Evolutionary conservation across 2,329 filamentous ascomycete genomes (phyloP).

Genomic region (Leptographium procerum): DNA sequence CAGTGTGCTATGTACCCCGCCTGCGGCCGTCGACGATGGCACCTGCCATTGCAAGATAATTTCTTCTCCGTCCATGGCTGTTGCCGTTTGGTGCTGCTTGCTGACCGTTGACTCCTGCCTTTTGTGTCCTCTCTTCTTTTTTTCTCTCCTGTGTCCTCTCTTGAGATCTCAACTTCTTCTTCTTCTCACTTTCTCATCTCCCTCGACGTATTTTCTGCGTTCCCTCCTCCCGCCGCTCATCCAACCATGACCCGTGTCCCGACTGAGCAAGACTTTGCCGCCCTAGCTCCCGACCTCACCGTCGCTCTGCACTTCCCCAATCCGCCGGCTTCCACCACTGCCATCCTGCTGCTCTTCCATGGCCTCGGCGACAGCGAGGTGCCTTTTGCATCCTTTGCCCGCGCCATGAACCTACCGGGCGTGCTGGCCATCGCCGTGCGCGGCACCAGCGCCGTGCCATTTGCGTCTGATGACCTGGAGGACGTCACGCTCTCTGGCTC

Average conservation of each 20-base stretch:
- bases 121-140: too few species aligned
- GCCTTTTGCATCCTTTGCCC: conserved; percentile 59
- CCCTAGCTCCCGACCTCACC: conserved; percentile 29
- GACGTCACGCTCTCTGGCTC: conserved; percentile 7
- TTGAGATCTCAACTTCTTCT: too few species aligned
- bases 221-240: too few species aligned
- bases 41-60: too few species aligned
- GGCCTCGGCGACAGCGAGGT: conserved; percentile 67
- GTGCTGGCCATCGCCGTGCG: conserved; percentile 65
- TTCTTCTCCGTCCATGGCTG: too few species aligned
- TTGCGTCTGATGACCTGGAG: conserved; percentile 32
- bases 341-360: conserved; percentile 72
- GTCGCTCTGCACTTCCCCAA: conserved; percentile 37
- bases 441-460: conserved; percentile 55
- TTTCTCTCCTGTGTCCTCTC: too few species aligned
- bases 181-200: background rate
- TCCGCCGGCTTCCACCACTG: conserved; percentile 51
- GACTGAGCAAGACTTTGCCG: conserved; percentile 35
- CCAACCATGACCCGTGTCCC: conserved; percentile 29
- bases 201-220: too few species aligned
- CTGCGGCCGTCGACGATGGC: too few species aligned
- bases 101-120: too few species aligned
- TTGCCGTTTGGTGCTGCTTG: too few species aligned
- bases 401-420: conserved; percentile 60
- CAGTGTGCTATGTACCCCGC: too few species aligned